Evolutionary conservation across 2,329 filamentous ascomycete species (phyloP), one percentile per base, ranked within the genome.

Genomic region (Talaromyces funiculosus): DNA sequence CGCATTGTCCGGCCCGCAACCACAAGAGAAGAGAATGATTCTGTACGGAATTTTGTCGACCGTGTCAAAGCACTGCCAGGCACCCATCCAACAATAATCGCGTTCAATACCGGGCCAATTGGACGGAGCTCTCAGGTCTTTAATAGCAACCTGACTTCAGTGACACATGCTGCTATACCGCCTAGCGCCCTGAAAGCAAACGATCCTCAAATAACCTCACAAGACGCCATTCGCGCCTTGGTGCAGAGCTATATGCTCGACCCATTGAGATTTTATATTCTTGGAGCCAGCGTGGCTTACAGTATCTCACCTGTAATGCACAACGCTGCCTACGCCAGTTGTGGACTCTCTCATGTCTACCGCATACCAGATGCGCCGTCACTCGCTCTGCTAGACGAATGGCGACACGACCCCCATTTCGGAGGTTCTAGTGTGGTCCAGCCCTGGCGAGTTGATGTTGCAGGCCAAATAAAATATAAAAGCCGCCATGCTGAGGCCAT

Each of bases 41-140:
- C 68, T 5, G 70, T 75, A 16, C 64, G 68, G 4, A 74, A 74
- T 53, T 76, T 78, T 20, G 67, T 66, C 3, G 72, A 75, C 56
- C 72, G 71, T 42, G 67, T 78, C 37, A 67, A 69, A 35, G 65
- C 70, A 1, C 58, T 73, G 4, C 65, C 71, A 1, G 71, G 69
- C 14, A 61, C 67, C 7, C 70, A 71, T 53, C 66, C 70, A 1
- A 71, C 72, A 2, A 63, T 76, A 16, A 77, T 77, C 33, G 73
- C 75, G 16, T 78, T 75, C 64, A 77, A 77, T 37, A 64, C 74
- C 12, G 74, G 75, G 9, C 66, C 67, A 7, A 65, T 77, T 16
- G 76, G 76, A 40, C 73, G 75, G 16, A 78, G 75, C 10, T 77
- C 76, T n/a, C 76, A 78, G 61, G 69, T 78, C 1, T 75, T 77